Evolutionary conservation across 106 monocot genomes (phyloP), one percentile per base, ranked within the genome.

Genomic region (Posidonia australis): DNA sequence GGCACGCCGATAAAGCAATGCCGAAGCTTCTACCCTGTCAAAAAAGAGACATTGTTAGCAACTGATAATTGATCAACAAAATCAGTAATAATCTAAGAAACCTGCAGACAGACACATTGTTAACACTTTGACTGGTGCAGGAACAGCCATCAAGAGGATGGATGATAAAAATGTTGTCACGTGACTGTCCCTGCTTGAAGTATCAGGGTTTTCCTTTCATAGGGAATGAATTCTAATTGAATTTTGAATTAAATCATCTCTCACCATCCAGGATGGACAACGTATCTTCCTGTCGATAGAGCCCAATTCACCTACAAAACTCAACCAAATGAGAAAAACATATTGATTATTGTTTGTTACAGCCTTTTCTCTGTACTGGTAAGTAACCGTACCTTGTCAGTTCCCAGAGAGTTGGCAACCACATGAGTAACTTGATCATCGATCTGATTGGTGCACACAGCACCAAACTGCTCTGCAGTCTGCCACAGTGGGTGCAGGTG

Each of bases 401-500:
- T 98, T 61, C 98, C 98, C 3, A 75, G 80, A 28, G 98, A 87
- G 63, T 87, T 79, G 49, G 98, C 91, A 57, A 98, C 98, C 0
- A 98, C 98, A 74, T 98, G 98, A 21, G 98, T 98, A 27, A 91
- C 98, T n/a, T 74, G 80, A 24, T 87, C 87, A 29, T 98, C 98
- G 10, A 98, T 83, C 62, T 85, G 84, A 46, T 79, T 91, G 20
- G 87, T 87, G 76, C 98, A 98, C 11, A 77, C 67, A 28, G 91
- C 98, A 51, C 98, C 98, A 76, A 98, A 98, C 70, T 98, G 91
- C 74, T 91, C 98, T 1, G 98, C 98, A 11, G 79, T 88, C 77
- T 91, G 87, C 98, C 98, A 98, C 0, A 98, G 67, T 2, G 91
- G 87, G 25, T 98, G 91, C 27, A 85, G 65, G 55, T 91, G 90